These are phyloP conservation scores for Termitomyces eurrhizus DNA, from an alignment of 768 basidiomycete species.

Conservation along the genomic window DNA sequence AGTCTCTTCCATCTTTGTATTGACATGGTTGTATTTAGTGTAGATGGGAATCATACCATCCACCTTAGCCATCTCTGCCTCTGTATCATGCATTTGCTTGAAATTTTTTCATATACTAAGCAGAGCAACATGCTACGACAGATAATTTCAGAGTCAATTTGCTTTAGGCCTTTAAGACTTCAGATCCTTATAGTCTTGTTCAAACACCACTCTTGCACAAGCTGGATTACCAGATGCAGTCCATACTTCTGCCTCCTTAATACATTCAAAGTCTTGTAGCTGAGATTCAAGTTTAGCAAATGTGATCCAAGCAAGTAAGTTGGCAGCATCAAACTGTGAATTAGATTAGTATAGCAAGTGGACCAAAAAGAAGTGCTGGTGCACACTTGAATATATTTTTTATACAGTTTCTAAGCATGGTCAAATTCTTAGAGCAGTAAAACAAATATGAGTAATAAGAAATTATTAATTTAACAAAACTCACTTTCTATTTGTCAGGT, in stretches of 20 bases:
- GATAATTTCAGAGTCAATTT: background rate
- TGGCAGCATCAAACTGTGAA: constrained; percentile 76
- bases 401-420: constrained; percentile 83
- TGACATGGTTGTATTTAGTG: constrained; percentile 78
- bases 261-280: constrained; percentile 82
- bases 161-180: constrained; percentile 70
- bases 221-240: constrained; percentile 69
- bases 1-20: constrained; percentile 78
- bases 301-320: constrained; percentile 93
- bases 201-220: constrained; percentile 66
- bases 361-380: background rate
- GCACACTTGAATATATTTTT: constrained; percentile 95
- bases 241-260: constrained; percentile 58
- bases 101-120: constrained; percentile 96
- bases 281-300: constrained; percentile 89
- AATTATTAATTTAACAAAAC: constrained; percentile 14
- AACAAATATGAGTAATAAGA: background rate
- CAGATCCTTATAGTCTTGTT: too few relatives aligned
- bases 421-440: constrained; percentile 89
- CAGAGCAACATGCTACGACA: constrained; percentile 75
- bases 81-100: constrained; percentile 79
- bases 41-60: constrained; percentile 92
- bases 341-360: background rate
- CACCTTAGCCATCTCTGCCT: too few relatives aligned
- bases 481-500: constrained; percentile 46